A percentile compares a stretch with the other conserved stretches of the same genome.
These are phyloP conservation scores for Cucumis cinereus DNA, from an alignment of 306 rosid species.

Conservation along the genomic window DNA sequence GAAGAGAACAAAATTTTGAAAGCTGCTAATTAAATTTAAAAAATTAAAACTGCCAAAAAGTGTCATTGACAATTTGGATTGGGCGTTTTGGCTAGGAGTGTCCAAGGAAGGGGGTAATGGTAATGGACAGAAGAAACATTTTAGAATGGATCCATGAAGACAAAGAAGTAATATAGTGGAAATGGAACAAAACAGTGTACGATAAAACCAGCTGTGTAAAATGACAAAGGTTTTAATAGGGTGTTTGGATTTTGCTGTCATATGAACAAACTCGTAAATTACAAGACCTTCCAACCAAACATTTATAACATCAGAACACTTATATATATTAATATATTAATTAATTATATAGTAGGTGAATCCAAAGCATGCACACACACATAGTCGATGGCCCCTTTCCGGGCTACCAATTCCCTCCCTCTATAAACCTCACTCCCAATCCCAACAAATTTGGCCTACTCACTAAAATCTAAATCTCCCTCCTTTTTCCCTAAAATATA, in stretches of 20 bases:
- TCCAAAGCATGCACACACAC: background rate
- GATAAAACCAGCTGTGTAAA: background rate
- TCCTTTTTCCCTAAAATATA: too few species aligned
- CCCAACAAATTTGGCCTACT: background rate
- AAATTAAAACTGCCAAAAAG: background rate
- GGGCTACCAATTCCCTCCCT: background rate
- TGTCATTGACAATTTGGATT: background rate
- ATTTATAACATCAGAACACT: too few species aligned
- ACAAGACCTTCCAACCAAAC: background rate
- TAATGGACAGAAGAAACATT: background rate
- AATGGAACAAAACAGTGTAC: background rate
- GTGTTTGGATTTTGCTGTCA: background rate
- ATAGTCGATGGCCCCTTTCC: background rate
- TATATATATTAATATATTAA: too few species aligned
- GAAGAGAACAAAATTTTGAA: too few species aligned
- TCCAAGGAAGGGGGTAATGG: background rate
- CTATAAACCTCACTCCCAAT: background rate
- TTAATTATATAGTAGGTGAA: background rate
- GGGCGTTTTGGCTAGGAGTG: background rate
- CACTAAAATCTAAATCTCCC: background rate
- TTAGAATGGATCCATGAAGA: background rate
- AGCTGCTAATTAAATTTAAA: too few species aligned
- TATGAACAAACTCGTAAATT: background rate
- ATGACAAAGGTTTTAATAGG: background rate
- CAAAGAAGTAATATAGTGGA: background rate